phyloP scores from a whole-genome alignment of 1,284 basidiomycete species.

The Microbotryomycetes sp. region DNA sequence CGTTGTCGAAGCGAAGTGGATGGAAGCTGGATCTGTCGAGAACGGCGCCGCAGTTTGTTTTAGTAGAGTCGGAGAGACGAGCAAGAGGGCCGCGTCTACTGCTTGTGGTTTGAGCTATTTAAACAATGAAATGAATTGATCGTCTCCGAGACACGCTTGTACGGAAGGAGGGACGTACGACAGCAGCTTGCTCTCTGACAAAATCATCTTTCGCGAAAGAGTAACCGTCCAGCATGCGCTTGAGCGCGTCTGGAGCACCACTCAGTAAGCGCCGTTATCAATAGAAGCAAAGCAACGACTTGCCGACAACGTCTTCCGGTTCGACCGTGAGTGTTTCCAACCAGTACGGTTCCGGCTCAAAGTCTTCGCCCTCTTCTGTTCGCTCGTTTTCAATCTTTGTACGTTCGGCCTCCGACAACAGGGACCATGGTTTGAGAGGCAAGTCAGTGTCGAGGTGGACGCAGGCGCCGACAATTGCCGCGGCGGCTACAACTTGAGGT shows the following conservation, averaged over 20 bases:
- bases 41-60: too few relatives aligned
- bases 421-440: background rate
- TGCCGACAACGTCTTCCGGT: constrained; percentile 13
- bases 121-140: too few relatives aligned
- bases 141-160: too few relatives aligned
- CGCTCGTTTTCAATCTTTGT: constrained; percentile 2
- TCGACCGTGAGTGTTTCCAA: constrained; percentile 13
- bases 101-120: too few relatives aligned
- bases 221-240: background rate
- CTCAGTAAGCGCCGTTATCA: background rate
- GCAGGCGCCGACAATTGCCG: constrained; percentile 11
- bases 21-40: too few relatives aligned
- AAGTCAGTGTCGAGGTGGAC: constrained; percentile 1
- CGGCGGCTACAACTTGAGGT: constrained; percentile 17
- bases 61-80: too few relatives aligned
- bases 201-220: background rate
- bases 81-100: too few relatives aligned
- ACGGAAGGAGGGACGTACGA: too few relatives aligned
- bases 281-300: background rate
- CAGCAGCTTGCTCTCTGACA: background rate
- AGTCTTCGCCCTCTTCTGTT: constrained; percentile 28
- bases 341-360: constrained; percentile 11
- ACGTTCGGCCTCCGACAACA: background rate
- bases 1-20: too few relatives aligned
- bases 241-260: background rate